These are phyloP conservation scores for Lachancea sp. DNA, from an alignment of 805 yeast species.

Conservation along the genomic window DNA sequence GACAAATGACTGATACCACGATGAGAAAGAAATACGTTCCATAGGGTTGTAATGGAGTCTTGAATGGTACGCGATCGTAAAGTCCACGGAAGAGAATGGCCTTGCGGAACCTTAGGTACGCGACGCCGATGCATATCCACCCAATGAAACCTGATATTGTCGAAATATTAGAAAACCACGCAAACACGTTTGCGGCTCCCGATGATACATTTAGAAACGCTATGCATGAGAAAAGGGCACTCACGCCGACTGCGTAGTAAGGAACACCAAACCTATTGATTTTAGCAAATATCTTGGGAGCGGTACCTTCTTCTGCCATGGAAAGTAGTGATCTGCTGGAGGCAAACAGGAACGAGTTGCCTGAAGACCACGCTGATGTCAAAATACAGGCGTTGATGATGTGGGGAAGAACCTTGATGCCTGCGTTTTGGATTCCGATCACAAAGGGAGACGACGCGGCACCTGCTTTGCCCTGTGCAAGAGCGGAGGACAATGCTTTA, in stretches of 20 bases:
- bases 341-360: slow-evolving; percentile 42
- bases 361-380: slow-evolving; percentile 38
- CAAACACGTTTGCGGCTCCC: slow-evolving; percentile 43
- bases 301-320: slow-evolving; percentile 43
- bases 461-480: slow-evolving; percentile 24
- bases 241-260: slow-evolving; percentile 25
- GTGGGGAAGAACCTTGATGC: slow-evolving; percentile 41
- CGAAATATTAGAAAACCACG: slow-evolving; percentile 57
- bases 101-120: slow-evolving; percentile 55
- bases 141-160: slow-evolving; percentile 56
- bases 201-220: slow-evolving; percentile 47
- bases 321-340: slow-evolving; percentile 41
- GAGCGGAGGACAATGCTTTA: slow-evolving; percentile 35
- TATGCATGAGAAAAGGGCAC: slow-evolving; percentile 32
- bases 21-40: slow-evolving; percentile 48
- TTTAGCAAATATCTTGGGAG: slow-evolving; percentile 40
- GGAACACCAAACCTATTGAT: slow-evolving; percentile 50
- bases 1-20: slow-evolving; percentile 37
- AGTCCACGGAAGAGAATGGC: slow-evolving; percentile 47
- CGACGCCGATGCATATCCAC: slow-evolving; percentile 45
- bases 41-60: slow-evolving; percentile 33
- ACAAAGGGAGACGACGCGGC: slow-evolving; percentile 48
- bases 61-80: slow-evolving; percentile 48
- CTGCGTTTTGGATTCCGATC: slow-evolving; percentile 43
- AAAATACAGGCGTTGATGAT: slow-evolving; percentile 44